A percentile compares a stretch with the other conserved stretches of the same genome.
Conservation (phyloP, 2,329 filamentous ascomycete species). For the Helotiales sp. region DNA sequence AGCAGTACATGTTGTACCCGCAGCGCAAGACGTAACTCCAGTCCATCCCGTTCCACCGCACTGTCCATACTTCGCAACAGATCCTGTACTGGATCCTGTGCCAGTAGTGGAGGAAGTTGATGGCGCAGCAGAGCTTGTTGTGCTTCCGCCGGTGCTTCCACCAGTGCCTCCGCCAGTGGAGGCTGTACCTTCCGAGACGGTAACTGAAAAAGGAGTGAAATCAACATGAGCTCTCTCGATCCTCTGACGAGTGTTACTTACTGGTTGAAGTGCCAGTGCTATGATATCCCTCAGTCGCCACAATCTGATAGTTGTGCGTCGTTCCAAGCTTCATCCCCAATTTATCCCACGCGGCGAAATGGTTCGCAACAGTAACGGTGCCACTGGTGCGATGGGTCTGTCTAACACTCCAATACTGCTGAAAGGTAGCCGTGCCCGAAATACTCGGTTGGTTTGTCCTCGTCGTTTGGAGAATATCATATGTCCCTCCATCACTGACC, state of each 20-base stretch:
- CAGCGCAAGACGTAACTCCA: background rate
- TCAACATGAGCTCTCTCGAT: too few species aligned
- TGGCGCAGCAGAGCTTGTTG: background rate
- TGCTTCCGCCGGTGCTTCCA: too few species aligned
- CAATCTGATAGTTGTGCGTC: conserved; percentile 49
- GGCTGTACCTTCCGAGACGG: background rate
- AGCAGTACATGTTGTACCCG: background rate
- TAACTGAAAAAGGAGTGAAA: too few species aligned
- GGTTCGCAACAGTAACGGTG: conserved; percentile 48
- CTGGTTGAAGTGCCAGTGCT: background rate
- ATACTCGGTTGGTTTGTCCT: conserved; percentile 41
- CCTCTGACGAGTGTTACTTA: background rate
- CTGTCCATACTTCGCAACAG: background rate
- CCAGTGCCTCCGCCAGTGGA: background rate
- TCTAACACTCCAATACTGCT: conserved; percentile 55
- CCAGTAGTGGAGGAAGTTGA: background rate
- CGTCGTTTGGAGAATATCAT: conserved; percentile 44
- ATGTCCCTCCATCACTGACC: conserved; percentile 50
- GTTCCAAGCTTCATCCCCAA: conserved; percentile 46
- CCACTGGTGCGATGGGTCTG: conserved; percentile 49
- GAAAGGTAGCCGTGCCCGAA: conserved; percentile 50
- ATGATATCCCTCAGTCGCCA: conserved; percentile 30
- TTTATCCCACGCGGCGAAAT: conserved; percentile 53
- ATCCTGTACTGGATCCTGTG: background rate
- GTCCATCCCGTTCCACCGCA: background rate